Percentiles rank a stretch among this genome's conserved stretches.
Conservation (phyloP, 2,329 filamentous ascomycete species). For the Pyricularia sp. region DNA sequence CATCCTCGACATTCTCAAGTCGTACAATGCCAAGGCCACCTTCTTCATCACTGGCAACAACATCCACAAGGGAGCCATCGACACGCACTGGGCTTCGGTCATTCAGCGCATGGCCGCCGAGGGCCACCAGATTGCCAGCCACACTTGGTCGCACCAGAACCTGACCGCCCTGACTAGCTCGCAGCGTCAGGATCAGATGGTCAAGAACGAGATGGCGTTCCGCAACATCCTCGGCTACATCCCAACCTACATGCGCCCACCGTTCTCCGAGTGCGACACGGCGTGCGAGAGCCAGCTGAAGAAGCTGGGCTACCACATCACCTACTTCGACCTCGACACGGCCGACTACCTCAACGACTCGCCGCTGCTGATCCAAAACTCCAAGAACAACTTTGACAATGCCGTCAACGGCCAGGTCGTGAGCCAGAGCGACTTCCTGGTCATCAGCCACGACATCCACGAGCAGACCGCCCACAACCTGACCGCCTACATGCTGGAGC, state of each 20-base stretch:
- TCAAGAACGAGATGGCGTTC: conserved; percentile 29
- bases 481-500: conserved; percentile 28
- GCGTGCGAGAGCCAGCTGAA: conserved; percentile 14
- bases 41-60: conserved; percentile 24
- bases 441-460: conserved; percentile 29
- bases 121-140: conserved; percentile 28
- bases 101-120: conserved; percentile 24
- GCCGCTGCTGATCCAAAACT: conserved; percentile 4
- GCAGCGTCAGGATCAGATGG: conserved; percentile 22
- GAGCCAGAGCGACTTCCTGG: conserved; percentile 6
- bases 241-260: conserved; percentile 29
- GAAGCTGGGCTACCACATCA: conserved; percentile 20
- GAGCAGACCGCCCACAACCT: conserved; percentile 28
- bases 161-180: conserved; percentile 15
- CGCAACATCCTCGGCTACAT: conserved; percentile 21
- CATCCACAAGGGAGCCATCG: conserved; percentile 21
- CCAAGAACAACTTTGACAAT: conserved; percentile 6
- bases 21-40: conserved; percentile 19
- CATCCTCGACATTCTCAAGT: conserved; percentile 21
- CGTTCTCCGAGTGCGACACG: conserved; percentile 18
- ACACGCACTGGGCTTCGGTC: conserved; percentile 17
- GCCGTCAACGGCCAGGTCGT: background rate
- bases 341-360: conserved; percentile 13
- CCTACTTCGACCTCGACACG: conserved; percentile 18
- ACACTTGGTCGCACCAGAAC: conserved; percentile 27